Base-by-base conservation (phyloP, 163 green algal genomes). In the Volvox carteri region DNA sequence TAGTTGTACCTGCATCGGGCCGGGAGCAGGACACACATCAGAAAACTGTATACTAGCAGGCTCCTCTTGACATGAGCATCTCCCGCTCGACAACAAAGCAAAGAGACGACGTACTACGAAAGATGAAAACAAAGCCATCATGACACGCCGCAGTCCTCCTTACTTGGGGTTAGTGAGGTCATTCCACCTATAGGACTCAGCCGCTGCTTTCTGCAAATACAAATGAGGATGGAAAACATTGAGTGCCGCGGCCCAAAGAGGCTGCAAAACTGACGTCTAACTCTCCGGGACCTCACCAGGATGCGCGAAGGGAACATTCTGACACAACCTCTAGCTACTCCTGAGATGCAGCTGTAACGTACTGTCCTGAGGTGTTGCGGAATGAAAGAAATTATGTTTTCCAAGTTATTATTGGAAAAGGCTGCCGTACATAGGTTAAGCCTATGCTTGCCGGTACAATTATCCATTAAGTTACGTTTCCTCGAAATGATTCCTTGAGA, bases 1-100 rank as follows among this genome's bases (percentile, higher is more conserved):
- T 89, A 89, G 84, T 89, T 89, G 84, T 89, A 89, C 84, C 84
- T 89, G 84, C 54, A 65, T n/a, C 2, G 48, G 44, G 21, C 44
- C 33, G 73, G 41, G 41, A 54, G 6, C 25, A 81, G 37, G 35
- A 39, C 7, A 77, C 50, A 44, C n/a, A 67, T 8, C 48, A 14
- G 14, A 23, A 23, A 58, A 11, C 48, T 58, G 14, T 58, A 58
- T 58, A 58, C 11, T 58, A 11, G 48, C 12, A 11, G 48, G 48
- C 12, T n/a, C n/a, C n/a, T n/a, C n/a, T n/a, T n/a, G n/a, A n/a
- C n/a, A n/a, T 14, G 48, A 11, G 48, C 48, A 58, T 58, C 48
- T 58, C 48, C 48, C 48, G 48, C 11, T 11, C 48, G 48, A 11
- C 11, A 23, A 23, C 48, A 58, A 23, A 14, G 11, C 48, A 58